Conservation (phyloP, 1,139 yeast genomes). For the Saccharomyces pastorianus region DNA sequence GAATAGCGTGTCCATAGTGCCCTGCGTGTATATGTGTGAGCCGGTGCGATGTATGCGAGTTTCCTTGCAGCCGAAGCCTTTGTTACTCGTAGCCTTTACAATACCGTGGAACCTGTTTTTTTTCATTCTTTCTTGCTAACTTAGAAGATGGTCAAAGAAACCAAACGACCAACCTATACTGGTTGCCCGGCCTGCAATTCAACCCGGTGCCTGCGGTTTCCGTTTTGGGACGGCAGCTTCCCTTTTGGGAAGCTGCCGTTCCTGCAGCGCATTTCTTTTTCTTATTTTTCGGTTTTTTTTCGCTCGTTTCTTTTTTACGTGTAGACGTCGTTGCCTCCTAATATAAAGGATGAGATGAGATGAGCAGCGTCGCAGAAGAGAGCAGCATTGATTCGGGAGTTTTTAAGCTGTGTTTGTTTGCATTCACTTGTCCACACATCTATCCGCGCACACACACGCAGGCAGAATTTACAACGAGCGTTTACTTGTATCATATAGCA, state of each 20-base stretch:
- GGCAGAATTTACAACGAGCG: not conserved
- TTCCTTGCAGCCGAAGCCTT: not conserved
- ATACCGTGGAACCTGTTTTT: not conserved
- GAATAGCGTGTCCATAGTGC: conserved; percentile 27
- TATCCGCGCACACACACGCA: not conserved
- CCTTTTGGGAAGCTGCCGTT: not conserved
- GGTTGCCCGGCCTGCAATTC: not conserved
- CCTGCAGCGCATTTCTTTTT: conserved; percentile 3
- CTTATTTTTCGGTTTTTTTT: not conserved
- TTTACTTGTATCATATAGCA: not conserved
- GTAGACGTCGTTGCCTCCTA: not conserved
- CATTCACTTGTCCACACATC: not conserved
- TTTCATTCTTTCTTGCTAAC: not conserved
- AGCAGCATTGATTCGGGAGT: too few relatives aligned
- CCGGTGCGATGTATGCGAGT: too few relatives aligned
- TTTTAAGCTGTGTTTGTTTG: too few relatives aligned
- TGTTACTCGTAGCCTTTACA: not conserved
- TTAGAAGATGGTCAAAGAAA: not conserved
- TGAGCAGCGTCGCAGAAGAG: conserved; percentile 1
- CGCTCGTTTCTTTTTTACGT: not conserved
- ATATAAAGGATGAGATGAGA: conserved; percentile 1
- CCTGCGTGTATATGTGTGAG: too few relatives aligned
- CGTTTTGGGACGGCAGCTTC: not conserved
- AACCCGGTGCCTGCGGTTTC: not conserved
- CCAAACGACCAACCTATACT: not conserved